Evolutionary conservation across 192 early-diverging fungal genomes (phyloP).

Genomic region (Coemansia sp.): DNA sequence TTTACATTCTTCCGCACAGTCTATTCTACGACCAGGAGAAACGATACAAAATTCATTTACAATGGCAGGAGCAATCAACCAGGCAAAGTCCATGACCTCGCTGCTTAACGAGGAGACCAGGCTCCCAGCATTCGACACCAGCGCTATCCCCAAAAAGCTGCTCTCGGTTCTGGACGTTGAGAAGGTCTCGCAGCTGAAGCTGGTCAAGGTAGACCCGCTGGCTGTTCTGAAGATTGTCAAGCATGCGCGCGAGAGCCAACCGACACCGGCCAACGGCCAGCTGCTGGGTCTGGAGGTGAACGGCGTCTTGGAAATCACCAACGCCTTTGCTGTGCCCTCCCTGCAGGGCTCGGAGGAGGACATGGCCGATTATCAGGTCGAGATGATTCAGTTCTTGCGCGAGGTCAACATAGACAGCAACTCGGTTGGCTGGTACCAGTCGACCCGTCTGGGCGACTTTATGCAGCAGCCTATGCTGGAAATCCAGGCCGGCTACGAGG

Average conservation of each 20-base stretch:
- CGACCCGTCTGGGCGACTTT: constrained; percentile 82
- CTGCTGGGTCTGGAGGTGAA: constrained; percentile 91
- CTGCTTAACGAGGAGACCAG: constrained; percentile 37
- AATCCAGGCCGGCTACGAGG: constrained; percentile 87
- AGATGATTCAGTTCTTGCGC: constrained; percentile 91
- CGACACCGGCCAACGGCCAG: constrained; percentile 80
- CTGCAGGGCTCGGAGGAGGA: constrained; percentile 57
- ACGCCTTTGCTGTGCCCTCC: constrained; percentile 82
- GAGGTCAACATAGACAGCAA: constrained; percentile 95
- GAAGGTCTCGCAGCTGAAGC: constrained; percentile 51
- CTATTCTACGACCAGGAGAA: too few relatives aligned
- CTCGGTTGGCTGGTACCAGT: constrained; percentile 97
- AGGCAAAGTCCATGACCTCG: constrained; percentile 50
- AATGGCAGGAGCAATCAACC: constrained; percentile 21
- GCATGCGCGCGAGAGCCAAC: constrained; percentile 85
- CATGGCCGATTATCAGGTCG: constrained; percentile 81
- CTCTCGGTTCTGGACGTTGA: constrained; percentile 58
- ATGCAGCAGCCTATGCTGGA: constrained; percentile 89
- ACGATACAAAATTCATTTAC: not conserved
- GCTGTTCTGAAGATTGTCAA: constrained; percentile 97
- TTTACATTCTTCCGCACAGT: too few relatives aligned
- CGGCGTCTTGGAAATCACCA: constrained; percentile 88
- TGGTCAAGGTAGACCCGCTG: constrained; percentile 73
- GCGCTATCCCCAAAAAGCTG: constrained; percentile 34
- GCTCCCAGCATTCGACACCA: constrained; percentile 24